phyloP scores from a whole-genome alignment of 2,329 filamentous ascomycete species.

The Graphilbum fragrans region DNA sequence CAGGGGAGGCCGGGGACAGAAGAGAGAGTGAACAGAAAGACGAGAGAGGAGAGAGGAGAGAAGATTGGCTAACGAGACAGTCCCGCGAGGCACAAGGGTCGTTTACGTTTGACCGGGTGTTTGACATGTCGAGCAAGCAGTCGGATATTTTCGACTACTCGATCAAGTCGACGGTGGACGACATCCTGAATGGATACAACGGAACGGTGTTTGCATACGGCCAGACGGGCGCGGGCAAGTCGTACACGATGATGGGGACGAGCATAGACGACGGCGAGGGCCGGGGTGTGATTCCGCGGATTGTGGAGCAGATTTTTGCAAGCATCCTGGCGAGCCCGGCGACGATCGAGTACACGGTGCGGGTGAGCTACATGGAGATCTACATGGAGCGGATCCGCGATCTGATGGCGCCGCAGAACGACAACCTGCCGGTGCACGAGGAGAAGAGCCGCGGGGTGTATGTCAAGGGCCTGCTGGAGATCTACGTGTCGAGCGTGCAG shows the following conservation, averaged over 20 bases:
- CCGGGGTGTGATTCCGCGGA: constrained; percentile 91
- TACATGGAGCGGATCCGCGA: constrained; percentile 99
- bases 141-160: constrained; percentile 96
- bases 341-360: constrained; percentile 96
- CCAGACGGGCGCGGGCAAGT: constrained; percentile 96
- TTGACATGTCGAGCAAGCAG: constrained; percentile 86
- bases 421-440: constrained; percentile 95
- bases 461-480: constrained; percentile 86
- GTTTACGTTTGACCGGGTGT: constrained; percentile 97
- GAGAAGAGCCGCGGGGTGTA: constrained; percentile 95
- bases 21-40: not conserved
- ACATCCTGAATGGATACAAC: constrained; percentile 98
- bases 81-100: constrained; percentile 70
- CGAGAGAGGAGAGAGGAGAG: not conserved
- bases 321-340: constrained; percentile 85
- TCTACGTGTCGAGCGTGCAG: constrained; percentile 89
- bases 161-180: constrained; percentile 89
- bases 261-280: constrained; percentile 83
- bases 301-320: constrained; percentile 93
- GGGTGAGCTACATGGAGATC: constrained; percentile 99
- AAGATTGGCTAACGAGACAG: constrained; percentile 30
- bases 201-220: constrained; percentile 98
- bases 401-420: constrained; percentile 81
- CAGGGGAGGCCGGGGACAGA: not conserved
- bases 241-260: constrained; percentile 96